These are phyloP conservation scores for Acacia concinna DNA, from an alignment of 331 rosid genomes.

Conservation along the genomic window DNA sequence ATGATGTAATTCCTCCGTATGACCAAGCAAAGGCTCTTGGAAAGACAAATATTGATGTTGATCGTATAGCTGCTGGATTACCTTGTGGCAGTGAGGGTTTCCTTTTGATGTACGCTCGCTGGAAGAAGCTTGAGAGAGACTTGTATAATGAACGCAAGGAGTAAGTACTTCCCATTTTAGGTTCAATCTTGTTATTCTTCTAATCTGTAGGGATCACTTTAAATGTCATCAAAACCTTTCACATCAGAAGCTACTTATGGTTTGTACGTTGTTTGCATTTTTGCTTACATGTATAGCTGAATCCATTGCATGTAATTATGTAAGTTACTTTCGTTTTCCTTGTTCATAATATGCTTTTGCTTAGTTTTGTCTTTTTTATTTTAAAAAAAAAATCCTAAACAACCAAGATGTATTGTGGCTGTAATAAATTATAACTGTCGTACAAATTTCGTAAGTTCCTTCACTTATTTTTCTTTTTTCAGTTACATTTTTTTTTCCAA, in stretches of 20 bases:
- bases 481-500: conserved; percentile 4
- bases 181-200: conserved; percentile 13
- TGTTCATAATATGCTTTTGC: conserved; percentile 20
- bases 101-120: conserved; percentile 95
- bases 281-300: conserved; percentile 6
- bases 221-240: conserved; percentile 5
- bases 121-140: conserved; percentile 95
- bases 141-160: conserved; percentile 87
- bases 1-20: conserved; percentile 83
- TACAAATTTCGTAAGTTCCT: background rate
- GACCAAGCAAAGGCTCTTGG: conserved; percentile 99
- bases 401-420: background rate
- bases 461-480: conserved; percentile 6
- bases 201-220: conserved; percentile 2
- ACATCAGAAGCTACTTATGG: background rate
- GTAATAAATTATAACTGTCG: conserved; percentile 2
- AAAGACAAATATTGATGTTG: conserved; percentile 88
- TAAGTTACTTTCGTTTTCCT: background rate
- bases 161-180: conserved; percentile 51
- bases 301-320: background rate
- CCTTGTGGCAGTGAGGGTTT: conserved; percentile 99
- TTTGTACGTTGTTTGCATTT: conserved; percentile 10
- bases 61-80: conserved; percentile 94
- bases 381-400: background rate
- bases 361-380: background rate